Percentiles rank a stretch among this genome's conserved stretches.
These are phyloP conservation scores for Blepharisma japonicum DNA, from an alignment of 73 alveolate species.

Conservation along the genomic window DNA sequence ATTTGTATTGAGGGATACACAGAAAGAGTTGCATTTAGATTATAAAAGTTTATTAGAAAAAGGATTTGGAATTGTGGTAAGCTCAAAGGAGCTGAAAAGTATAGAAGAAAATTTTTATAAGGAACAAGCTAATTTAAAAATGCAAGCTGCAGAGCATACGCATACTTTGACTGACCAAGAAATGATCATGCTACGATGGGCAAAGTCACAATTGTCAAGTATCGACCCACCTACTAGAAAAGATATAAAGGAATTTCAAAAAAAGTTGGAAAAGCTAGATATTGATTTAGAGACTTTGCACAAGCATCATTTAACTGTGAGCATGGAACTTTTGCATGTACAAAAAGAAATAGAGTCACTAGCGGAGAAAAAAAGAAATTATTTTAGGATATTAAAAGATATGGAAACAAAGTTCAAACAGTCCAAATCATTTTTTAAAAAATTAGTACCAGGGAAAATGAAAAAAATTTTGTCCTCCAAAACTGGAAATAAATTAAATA, in stretches of 20 bases:
- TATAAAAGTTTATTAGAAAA: background rate
- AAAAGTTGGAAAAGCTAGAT: slow-evolving; percentile 19
- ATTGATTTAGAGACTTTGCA: background rate
- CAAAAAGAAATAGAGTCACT: background rate
- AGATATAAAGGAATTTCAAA: slow-evolving; percentile 8
- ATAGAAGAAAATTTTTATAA: slow-evolving; percentile 24
- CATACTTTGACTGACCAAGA: slow-evolving; percentile 17
- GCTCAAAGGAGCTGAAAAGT: background rate
- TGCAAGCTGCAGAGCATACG: background rate
- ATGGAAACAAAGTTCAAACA: slow-evolving; percentile 1
- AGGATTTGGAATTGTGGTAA: background rate
- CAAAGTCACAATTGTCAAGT: background rate
- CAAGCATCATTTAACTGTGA: background rate
- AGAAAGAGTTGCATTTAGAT: background rate
- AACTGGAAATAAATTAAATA: background rate
- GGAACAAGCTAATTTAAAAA: slow-evolving; percentile 13
- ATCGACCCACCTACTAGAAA: slow-evolving; percentile 1
- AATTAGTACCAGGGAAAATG: background rate
- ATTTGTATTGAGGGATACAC: background rate
- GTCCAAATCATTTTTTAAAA: background rate
- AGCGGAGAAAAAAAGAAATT: background rate
- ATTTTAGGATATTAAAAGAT: slow-evolving; percentile 6
- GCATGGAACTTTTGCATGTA: slow-evolving; percentile 5
- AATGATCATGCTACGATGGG: slow-evolving; percentile 11
- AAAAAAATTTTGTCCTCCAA: background rate